Evolutionary conservation across 306 rosid genomes (phyloP).

Genomic region (Quercus robur): DNA sequence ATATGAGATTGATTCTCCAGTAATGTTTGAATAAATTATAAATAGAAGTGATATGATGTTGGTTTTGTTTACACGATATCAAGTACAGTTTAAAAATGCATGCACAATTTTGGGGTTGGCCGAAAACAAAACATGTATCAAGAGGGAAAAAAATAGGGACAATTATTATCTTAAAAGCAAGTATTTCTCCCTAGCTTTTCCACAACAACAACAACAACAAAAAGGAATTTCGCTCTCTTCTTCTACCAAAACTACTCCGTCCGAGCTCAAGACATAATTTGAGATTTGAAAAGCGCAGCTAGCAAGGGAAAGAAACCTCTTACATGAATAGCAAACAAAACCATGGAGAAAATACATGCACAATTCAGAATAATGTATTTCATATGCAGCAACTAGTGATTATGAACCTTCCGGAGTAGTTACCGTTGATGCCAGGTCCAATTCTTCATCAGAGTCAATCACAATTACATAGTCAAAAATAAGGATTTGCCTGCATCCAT

Average conservation of each 20-base stretch:
- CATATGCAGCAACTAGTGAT: neutral
- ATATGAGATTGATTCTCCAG: too few relatives aligned
- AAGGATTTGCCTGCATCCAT: conserved; percentile 52
- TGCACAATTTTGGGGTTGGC: too few relatives aligned
- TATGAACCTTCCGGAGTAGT: conserved; percentile 30
- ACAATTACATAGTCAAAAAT: conserved; percentile 60
- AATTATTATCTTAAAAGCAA: neutral
- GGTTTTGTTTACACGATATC: too few relatives aligned
- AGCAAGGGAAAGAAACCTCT: neutral
- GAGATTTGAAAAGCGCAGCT: too few relatives aligned
- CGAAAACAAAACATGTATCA: too few relatives aligned
- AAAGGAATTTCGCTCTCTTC: neutral
- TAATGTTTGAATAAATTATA: too few relatives aligned
- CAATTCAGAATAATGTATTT: neutral
- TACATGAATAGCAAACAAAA: neutral
- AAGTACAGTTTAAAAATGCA: too few relatives aligned
- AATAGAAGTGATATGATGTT: too few relatives aligned
- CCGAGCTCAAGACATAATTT: too few relatives aligned
- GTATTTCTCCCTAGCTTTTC: neutral
- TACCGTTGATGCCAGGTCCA: conserved; percentile 77
- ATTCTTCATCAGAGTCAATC: conserved; percentile 77
- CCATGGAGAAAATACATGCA: neutral
- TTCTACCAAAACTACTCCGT: neutral
- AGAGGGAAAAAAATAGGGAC: too few relatives aligned
- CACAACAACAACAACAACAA: too few relatives aligned